Evolutionary conservation across 306 rosid species (phyloP), one percentile per base, ranked within the genome.

Genomic region (Ormosia semicastrata): DNA sequence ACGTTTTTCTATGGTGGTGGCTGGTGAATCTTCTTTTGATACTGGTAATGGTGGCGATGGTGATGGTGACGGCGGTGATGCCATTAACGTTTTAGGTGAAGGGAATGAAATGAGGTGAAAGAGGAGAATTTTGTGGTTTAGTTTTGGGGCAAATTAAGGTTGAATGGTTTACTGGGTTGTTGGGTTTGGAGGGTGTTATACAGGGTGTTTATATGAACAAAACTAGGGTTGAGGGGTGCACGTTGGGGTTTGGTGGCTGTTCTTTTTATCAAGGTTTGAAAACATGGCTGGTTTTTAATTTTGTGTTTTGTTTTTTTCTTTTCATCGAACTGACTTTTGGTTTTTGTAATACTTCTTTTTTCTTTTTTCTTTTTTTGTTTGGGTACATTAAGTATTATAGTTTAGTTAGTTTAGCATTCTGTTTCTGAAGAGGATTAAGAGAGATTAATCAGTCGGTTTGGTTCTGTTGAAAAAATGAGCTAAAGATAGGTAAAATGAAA

Each of bases 211-310:
- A 68, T 75, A 68, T 1, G 73, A 83, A 70, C 80, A 75, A 63
- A 79, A 62, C 46, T 14, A 46, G 18, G 18, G 17, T 68, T 83
- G 64, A 75, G 85, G 85, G 46, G 8, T 52, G 83, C 87, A 86
- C 89, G 87, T 83, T 79, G 77, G 56, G 30, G 40, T 78, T 77
- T 58, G 36, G 73, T 81, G 41, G 78, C 9, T 53, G 34, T 69
- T 67, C 4, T 37, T 74, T 66, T 29, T 7, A 14, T 71, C 9
- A 11, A 44, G 49, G 24, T 74, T 71, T 81, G 77, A 64, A 57
- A 78, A 80, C 40, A 65, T 33, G 33, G 54, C 4, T 71, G 17
- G 50, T 29, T 40, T 36, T 37, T n/a, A 39, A 3, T 37, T 36
- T 43, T 44, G 4, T 9, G 11, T 13, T 13, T 7, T 9, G 0